A percentile compares a stretch with the other conserved stretches of the same genome.
These are phyloP conservation scores for Fraxinus sp. DNA, from an alignment of 305 asterid species.

Conservation along the genomic window DNA sequence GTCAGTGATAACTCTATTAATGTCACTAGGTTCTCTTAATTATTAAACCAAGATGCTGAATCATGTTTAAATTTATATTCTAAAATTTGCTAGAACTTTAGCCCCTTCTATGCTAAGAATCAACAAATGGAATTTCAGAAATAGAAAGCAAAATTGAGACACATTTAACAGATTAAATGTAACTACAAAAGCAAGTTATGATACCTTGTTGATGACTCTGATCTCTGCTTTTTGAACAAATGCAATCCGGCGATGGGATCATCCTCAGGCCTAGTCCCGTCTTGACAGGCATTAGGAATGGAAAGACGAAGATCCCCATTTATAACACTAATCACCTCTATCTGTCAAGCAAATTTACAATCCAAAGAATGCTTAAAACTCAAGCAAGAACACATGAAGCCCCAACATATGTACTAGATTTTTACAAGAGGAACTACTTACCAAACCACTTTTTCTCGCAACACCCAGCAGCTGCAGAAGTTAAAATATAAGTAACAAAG, in stretches of 20 bases:
- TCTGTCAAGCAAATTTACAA: slow-evolving; percentile 38
- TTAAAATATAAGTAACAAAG: slow-evolving; percentile 26
- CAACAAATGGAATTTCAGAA: not conserved
- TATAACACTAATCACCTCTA: slow-evolving; percentile 73
- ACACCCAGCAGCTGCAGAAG: slow-evolving; percentile 66
- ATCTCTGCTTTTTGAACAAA: slow-evolving; percentile 51
- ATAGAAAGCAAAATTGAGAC: not conserved
- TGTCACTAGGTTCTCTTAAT: not conserved
- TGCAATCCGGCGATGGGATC: slow-evolving; percentile 64
- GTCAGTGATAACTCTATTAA: not conserved
- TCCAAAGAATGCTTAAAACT: slow-evolving; percentile 18
- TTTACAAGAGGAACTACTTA: slow-evolving; percentile 37
- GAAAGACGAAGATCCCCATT: slow-evolving; percentile 60
- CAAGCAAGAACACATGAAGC: not conserved
- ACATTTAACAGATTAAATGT: not conserved
- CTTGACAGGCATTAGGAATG: slow-evolving; percentile 43
- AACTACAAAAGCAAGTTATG: not conserved
- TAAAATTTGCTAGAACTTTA: not conserved
- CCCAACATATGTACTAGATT: not conserved
- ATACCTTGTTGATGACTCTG: slow-evolving; percentile 61
- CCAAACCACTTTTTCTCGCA: slow-evolving; percentile 76
- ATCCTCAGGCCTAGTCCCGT: slow-evolving; percentile 42
- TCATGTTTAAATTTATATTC: not conserved
- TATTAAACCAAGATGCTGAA: not conserved
- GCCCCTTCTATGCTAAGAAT: not conserved